Evolutionary conservation across 208 protist genomes (phyloP).

Genomic region (Entamoeba invadens): DNA sequence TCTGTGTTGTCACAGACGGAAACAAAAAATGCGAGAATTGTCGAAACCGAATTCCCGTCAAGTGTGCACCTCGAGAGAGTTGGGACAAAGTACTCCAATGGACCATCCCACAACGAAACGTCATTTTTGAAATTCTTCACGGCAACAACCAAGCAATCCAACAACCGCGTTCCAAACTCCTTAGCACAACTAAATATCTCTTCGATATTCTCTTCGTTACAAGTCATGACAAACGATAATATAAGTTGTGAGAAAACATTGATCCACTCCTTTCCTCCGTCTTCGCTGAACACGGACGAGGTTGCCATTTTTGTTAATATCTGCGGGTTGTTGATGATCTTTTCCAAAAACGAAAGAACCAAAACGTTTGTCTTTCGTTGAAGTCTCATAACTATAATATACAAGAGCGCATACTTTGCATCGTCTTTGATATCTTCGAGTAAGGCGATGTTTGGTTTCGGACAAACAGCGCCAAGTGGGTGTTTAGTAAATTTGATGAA

Average conservation of each 20-base stretch:
- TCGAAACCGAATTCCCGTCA: neutral
- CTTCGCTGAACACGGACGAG: neutral
- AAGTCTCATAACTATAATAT: neutral
- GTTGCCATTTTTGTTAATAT: neutral
- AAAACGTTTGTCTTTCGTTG: neutral
- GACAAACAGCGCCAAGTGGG: neutral
- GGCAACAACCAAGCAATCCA: neutral
- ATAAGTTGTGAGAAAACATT: neutral
- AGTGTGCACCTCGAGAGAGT: neutral
- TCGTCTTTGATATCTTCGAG: neutral
- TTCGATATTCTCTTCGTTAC: neutral
- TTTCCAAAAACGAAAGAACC: neutral
- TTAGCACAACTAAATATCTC: neutral
- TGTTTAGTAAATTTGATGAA: neutral
- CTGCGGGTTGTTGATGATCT: neutral
- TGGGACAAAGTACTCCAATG: neutral
- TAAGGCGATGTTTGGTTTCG: neutral
- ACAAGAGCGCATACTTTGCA: neutral
- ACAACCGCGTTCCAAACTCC: neutral
- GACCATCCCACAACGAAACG: neutral
- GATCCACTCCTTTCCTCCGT: neutral
- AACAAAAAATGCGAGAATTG: neutral
- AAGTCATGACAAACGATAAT: neutral
- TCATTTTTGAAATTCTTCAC: neutral
- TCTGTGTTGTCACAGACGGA: neutral